Evolutionary conservation across 176 grass and related monocot species (phyloP).

Genomic region (Tillandsia fasciculata): DNA sequence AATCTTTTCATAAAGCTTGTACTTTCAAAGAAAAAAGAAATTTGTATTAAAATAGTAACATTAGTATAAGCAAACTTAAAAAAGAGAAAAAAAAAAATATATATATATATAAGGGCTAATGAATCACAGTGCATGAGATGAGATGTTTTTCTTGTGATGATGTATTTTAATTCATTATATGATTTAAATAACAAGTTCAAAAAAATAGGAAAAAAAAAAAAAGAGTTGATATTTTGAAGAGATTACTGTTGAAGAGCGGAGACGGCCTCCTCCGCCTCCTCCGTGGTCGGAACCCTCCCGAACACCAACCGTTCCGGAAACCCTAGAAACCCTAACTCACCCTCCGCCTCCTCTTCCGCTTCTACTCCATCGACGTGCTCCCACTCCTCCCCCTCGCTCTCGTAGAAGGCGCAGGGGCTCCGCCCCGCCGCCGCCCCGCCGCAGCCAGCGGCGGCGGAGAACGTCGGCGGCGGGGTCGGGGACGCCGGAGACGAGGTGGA

Average conservation of each 20-base stretch:
- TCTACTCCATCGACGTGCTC: conserved; percentile 15
- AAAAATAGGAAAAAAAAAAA: conserved; percentile 10
- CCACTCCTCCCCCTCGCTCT: conserved; percentile 30
- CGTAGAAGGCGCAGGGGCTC: conserved; percentile 13
- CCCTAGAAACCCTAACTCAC: neutral
- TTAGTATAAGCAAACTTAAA: no score
- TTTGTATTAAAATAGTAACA: no score
- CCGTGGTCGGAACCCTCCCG: conserved; percentile 34
- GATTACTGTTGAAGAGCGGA: conserved; percentile 61
- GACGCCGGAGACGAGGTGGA: neutral
- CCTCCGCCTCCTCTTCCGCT: neutral
- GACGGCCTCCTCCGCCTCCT: conserved; percentile 63
- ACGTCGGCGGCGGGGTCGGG: neutral
- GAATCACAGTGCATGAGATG: no score
- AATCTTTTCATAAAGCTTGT: no score
- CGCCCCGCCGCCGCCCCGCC: conserved; percentile 9
- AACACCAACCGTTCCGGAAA: conserved; percentile 21
- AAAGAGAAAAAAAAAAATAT: no score
- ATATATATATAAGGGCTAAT: no score
- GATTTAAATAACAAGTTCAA: neutral
- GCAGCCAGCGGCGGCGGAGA: conserved; percentile 23
- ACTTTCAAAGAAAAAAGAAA: no score
- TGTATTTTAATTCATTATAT: no score
- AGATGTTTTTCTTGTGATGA: no score
- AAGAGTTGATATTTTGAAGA: neutral